phyloP scores from a whole-genome alignment of 495 filamentous ascomycete species.

The Penicillium canariense region DNA sequence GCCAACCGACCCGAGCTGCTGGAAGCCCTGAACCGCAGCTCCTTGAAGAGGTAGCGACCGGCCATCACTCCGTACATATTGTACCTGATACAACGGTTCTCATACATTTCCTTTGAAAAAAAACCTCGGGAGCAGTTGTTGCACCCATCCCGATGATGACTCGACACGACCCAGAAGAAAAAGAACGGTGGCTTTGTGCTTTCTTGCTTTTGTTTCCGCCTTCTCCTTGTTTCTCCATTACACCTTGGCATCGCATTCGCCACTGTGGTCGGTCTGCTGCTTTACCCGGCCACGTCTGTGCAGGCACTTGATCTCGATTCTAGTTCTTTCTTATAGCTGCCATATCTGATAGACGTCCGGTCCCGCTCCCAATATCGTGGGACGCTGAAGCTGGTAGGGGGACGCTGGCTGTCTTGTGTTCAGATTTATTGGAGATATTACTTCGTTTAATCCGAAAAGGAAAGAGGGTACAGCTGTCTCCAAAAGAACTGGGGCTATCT shows the following conservation, averaged over 20 bases:
- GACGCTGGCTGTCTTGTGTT: background rate
- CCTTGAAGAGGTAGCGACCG: slow-evolving; percentile 55
- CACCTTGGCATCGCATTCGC: slow-evolving; percentile 17
- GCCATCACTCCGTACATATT: slow-evolving; percentile 17
- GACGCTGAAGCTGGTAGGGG: slow-evolving; percentile 1
- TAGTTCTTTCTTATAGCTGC: slow-evolving; percentile 7
- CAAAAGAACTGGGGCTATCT: background rate
- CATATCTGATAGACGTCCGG: slow-evolving; percentile 13
- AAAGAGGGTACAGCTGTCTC: background rate
- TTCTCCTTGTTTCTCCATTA: background rate
- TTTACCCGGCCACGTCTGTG: slow-evolving; percentile 8
- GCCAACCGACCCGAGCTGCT: slow-evolving; percentile 80
- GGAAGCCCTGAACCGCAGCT: slow-evolving; percentile 81
- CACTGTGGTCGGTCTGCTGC: slow-evolving; percentile 18
- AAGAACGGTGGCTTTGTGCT: slow-evolving; percentile 27
- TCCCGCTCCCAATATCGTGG: background rate
- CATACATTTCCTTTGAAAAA: slow-evolving; percentile 6
- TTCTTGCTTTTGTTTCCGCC: slow-evolving; percentile 20
- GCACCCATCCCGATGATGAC: slow-evolving; percentile 31
- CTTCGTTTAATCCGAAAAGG: background rate
- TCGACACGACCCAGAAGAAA: slow-evolving; percentile 38
- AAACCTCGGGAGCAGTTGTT: slow-evolving; percentile 6
- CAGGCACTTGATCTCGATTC: slow-evolving; percentile 4
- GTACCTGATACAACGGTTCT: slow-evolving; percentile 3
- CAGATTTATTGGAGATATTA: background rate